These are phyloP conservation scores for Syncephalis plumigaleata DNA, from an alignment of 371 early-diverging fungal species.

Conservation along the genomic window DNA sequence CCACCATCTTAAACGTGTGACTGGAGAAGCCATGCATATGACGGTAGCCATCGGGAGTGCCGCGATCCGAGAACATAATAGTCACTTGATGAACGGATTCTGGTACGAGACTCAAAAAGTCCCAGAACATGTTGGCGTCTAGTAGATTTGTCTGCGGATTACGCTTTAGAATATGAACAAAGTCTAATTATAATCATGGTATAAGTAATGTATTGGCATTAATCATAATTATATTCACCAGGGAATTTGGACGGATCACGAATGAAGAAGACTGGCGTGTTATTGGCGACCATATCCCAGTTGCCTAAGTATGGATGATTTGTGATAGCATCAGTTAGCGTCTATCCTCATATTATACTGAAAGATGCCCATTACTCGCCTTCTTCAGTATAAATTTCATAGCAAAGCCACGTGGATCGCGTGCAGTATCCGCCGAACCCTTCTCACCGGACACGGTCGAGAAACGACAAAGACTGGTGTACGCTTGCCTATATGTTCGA, in stretches of 20 bases:
- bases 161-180: constrained; percentile 70
- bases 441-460: constrained; percentile 67
- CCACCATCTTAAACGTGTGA: constrained; percentile 61
- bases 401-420: constrained; percentile 66
- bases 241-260: constrained; percentile 68
- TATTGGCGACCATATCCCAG: constrained; percentile 62
- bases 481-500: constrained; percentile 47
- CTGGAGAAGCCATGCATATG: constrained; percentile 63
- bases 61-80: constrained; percentile 63
- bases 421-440: constrained; percentile 53
- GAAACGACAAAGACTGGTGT: constrained; percentile 66
- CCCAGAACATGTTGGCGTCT: constrained; percentile 35
- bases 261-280: constrained; percentile 47
- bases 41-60: constrained; percentile 63
- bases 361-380: constrained; percentile 13
- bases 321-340: neutral
- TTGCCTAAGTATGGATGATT: constrained; percentile 12
- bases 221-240: neutral
- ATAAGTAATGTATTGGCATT: no score
- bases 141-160: constrained; percentile 49
- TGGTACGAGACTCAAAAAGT: constrained; percentile 57
- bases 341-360: neutral
- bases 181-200: constrained; percentile 16
- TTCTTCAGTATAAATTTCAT: constrained; percentile 64
- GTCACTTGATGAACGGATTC: constrained; percentile 66